Evolutionary conservation across 495 filamentous ascomycete species (phyloP).

Genomic region (Parachaetomium inaequale): DNA sequence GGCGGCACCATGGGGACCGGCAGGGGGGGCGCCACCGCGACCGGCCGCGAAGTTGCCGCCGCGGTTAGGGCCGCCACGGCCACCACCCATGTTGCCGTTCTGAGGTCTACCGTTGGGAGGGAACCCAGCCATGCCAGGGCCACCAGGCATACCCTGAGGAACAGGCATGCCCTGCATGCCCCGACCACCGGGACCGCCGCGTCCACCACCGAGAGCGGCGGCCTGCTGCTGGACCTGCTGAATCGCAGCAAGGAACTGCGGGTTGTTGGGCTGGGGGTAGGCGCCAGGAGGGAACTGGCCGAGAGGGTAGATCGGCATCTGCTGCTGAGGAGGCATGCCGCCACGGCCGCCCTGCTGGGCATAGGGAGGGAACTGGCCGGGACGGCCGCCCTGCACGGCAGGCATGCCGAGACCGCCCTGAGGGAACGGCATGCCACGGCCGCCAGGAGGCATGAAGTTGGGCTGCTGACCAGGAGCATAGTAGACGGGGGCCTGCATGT

Average conservation of each 20-base stretch:
- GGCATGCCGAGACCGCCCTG: constrained; percentile 79
- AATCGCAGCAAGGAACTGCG: constrained; percentile 59
- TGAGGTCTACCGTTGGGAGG: constrained; percentile 49
- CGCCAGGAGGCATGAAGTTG: constrained; percentile 65
- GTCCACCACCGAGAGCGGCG: constrained; percentile 59
- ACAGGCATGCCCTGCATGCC: constrained; percentile 73
- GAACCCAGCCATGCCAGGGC: constrained; percentile 64
- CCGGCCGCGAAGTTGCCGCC: constrained; percentile 48
- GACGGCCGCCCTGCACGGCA: constrained; percentile 73
- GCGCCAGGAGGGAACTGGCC: constrained; percentile 69
- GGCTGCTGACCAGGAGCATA: constrained; percentile 82
- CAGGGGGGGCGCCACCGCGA: constrained; percentile 45
- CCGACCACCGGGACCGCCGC: constrained; percentile 68
- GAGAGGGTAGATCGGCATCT: constrained; percentile 75
- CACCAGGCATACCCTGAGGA: constrained; percentile 46
- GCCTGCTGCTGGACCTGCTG: constrained; percentile 65
- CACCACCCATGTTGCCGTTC: constrained; percentile 39
- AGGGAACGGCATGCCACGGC: constrained; percentile 85
- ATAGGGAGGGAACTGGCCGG: constrained; percentile 79
- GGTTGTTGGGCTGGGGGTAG: constrained; percentile 48
- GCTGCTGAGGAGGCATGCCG: constrained; percentile 67
- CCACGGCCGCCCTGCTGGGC: constrained; percentile 83
- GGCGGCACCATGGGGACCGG: constrained; percentile 24
- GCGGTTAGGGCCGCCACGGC: constrained; percentile 42
- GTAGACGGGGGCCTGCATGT: constrained; percentile 82